Base-by-base conservation (phyloP, 331 rosid species). In the Acacia concinna region DNA sequence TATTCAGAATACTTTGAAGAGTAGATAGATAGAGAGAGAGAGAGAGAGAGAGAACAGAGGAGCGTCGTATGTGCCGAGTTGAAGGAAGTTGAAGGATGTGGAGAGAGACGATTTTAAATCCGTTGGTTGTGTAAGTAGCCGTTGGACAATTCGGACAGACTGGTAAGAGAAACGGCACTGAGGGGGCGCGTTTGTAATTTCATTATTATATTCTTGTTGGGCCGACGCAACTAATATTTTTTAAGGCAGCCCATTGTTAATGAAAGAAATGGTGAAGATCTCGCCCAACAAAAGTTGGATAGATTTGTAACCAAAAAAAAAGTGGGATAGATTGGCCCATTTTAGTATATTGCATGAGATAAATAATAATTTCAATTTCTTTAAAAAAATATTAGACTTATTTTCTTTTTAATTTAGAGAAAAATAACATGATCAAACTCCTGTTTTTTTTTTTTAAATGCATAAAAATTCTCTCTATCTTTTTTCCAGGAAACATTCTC, bases 51-150 rank as follows among this genome's bases (percentile, higher is more conserved):
- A 4, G 67, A 59, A 9, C 9, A 13, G 18, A 59, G 85, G 27
- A 23, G 9, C 21, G 15, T 23, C 1, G 60, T n/a, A 46, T 51
- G 6, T 17, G 57, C 17, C 74, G 38, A 9, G 70, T 38, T 60
- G 31, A 52, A 41, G 51, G 68, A 49, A 31, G 68, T 25, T 32
- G 64, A 57, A 62, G 10, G 1, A 32, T 32, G 32, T 0, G 63
- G 27, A 34, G 23, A 60, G 70, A 60, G 70, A 74, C 56, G 78
- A 25, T 81, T 89, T 79, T 79, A 78, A 90, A 79, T 81, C 79
- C 63, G 59, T 30, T 62, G 11, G 14, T 37, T 75, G 78, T 67
- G 80, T n/a, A 81, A 88, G 86, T 92, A 92, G 97, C 97, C 97
- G 97, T 90, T 92, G 81, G 46, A 79, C 80, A 25, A 41, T 75